These are phyloP conservation scores for Seiridium unicorne DNA, from an alignment of 2,329 filamentous ascomycete genomes.

Conservation along the genomic window DNA sequence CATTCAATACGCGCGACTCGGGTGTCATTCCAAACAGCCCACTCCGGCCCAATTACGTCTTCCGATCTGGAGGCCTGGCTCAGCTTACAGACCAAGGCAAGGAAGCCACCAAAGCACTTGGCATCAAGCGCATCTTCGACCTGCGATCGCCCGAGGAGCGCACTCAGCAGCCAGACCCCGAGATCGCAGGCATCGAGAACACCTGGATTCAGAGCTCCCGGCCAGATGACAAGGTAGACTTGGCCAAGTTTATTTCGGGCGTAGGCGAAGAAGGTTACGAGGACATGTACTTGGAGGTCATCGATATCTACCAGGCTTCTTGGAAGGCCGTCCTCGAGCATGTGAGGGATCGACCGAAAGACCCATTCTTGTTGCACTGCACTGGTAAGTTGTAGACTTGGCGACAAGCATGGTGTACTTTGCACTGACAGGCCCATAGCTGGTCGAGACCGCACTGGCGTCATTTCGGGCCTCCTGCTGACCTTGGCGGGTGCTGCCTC, in stretches of 20 bases:
- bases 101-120: conserved; percentile 34
- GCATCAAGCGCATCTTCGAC: conserved; percentile 48
- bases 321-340: conserved; percentile 46
- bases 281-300: conserved; percentile 46
- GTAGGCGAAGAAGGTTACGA: conserved; percentile 42
- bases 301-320: conserved; percentile 38
- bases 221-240: conserved; percentile 33
- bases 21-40: conserved; percentile 41
- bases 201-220: conserved; percentile 38
- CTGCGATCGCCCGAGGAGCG: conserved; percentile 46
- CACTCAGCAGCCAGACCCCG: conserved; percentile 38
- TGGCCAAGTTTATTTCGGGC: conserved; percentile 42
- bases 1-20: conserved; percentile 52
- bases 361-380: conserved; percentile 53
- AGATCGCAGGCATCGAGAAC: conserved; percentile 41
- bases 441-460: conserved; percentile 53
- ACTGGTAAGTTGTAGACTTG: conserved; percentile 37
- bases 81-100: conserved; percentile 31
- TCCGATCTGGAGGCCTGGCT: conserved; percentile 45
- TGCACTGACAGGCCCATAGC: conserved; percentile 29
- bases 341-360: conserved; percentile 41
- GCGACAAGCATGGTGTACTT: not conserved
- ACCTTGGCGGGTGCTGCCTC: conserved; percentile 44
- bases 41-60: conserved; percentile 40
- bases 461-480: conserved; percentile 49